Percentiles rank a stretch among this genome's conserved stretches.
Evolutionary conservation across 2,329 filamentous ascomycete species (phyloP).

Genomic region (Allantophomopsis cytisporea): DNA sequence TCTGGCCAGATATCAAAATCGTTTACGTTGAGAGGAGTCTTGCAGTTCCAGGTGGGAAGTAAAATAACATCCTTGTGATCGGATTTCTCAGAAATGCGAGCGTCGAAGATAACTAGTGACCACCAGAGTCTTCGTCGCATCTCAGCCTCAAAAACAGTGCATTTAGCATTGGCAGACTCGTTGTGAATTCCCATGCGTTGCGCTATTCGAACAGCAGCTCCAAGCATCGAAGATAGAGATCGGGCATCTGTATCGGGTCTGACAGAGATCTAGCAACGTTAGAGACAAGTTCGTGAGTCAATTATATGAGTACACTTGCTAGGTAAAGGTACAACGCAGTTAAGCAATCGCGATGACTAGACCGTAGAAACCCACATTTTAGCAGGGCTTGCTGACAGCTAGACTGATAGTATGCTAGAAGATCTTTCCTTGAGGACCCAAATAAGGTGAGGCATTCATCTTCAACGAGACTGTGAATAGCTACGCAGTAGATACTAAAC

Average conservation of each 20-base stretch:
- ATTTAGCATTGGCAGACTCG: slow-evolving; percentile 19
- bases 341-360: slow-evolving; percentile 27
- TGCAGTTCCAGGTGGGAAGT: slow-evolving; percentile 29
- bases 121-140: slow-evolving; percentile 48
- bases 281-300: too few species aligned
- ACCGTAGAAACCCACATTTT: slow-evolving; percentile 26
- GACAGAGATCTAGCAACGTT: slow-evolving; percentile 11
- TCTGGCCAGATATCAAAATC: slow-evolving; percentile 33
- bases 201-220: slow-evolving; percentile 31
- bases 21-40: slow-evolving; percentile 36
- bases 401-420: slow-evolving; percentile 26
- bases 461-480: slow-evolving; percentile 38
- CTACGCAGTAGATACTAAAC: slow-evolving; percentile 51
- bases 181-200: slow-evolving; percentile 33
- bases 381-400: slow-evolving; percentile 30
- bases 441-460: slow-evolving; percentile 34
- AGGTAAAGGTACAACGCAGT: slow-evolving; percentile 39
- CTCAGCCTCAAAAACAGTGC: slow-evolving; percentile 37
- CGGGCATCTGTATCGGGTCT: slow-evolving; percentile 36
- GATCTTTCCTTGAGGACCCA: slow-evolving; percentile 20
- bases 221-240: slow-evolving; percentile 41
- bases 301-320: slow-evolving; percentile 20
- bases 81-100: slow-evolving; percentile 37
- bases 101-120: slow-evolving; percentile 48
- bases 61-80: slow-evolving; percentile 30